Percentiles rank a stretch among this genome's conserved stretches.
phyloP scores from a whole-genome alignment of 805 yeast genomes.

The Candida caryicola region DNA sequence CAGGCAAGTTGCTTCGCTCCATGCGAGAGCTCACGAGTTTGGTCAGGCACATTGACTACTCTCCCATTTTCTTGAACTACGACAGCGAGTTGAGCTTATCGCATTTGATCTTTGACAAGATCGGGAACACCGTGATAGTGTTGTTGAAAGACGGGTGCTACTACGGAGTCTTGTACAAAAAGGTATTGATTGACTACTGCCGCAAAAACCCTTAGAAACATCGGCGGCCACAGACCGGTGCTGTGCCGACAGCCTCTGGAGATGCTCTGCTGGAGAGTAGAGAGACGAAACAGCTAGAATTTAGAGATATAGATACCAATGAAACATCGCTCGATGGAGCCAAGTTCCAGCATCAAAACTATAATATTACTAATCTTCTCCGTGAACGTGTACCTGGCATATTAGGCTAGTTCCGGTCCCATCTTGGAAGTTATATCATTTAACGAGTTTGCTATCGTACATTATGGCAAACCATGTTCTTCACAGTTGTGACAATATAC shows the following conservation, averaged over 20 bases:
- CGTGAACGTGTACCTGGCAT: too few relatives aligned
- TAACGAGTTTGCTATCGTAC: too few relatives aligned
- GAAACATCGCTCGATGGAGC: too few relatives aligned
- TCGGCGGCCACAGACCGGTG: too few relatives aligned
- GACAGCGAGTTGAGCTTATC: slow-evolving; percentile 50
- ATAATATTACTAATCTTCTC: too few relatives aligned
- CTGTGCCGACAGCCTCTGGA: too few relatives aligned
- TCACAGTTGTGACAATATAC: background rate
- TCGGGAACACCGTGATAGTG: slow-evolving; percentile 51
- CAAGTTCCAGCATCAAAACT: too few relatives aligned
- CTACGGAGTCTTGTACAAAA: slow-evolving; percentile 52
- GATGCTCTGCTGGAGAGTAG: too few relatives aligned
- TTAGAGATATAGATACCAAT: too few relatives aligned
- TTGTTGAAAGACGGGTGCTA: slow-evolving; percentile 44
- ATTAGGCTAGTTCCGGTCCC: too few relatives aligned
- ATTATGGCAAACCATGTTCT: background rate
- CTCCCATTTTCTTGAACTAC: slow-evolving; percentile 48
- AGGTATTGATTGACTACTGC: slow-evolving; percentile 47
- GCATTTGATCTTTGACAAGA: slow-evolving; percentile 48
- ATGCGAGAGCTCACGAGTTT: slow-evolving; percentile 36
- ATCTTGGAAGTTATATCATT: too few relatives aligned
- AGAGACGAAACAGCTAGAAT: too few relatives aligned
- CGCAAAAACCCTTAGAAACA: slow-evolving; percentile 15
- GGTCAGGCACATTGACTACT: slow-evolving; percentile 39
- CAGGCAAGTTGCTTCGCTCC: slow-evolving; percentile 12